Evolutionary conservation across 345 rosid species (phyloP), one percentile per base, ranked within the genome.

Genomic region (Eucalyptus pauciflora): DNA sequence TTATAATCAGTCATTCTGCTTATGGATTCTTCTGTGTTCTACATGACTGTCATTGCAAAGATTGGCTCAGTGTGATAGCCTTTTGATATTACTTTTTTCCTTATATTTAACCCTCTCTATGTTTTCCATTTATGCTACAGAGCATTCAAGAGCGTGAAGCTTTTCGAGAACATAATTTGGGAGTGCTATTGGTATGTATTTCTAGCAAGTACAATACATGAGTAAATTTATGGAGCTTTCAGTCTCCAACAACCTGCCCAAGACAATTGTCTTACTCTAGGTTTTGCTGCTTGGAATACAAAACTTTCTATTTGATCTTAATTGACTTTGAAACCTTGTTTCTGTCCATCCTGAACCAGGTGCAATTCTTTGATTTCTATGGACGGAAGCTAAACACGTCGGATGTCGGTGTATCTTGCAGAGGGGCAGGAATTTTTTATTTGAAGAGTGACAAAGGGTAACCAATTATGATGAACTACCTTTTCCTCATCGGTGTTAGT

Each of bases 371-470:
- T 92, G 99, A 96, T 80, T 93, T 97, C 89, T 97, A 96, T 87
- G 99, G 99, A 33, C 91, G 98, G 88, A 95, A 95, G 86, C 91
- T 97, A 91, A 96, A 96, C 93, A 94, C 96, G 5, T 46, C 89
- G 2, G 94, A 95, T 92, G 99, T 97, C n/a, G 99, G 99, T 90
- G 93, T 97, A 83, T 97, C 99, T 87, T 97, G 99, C 94, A 94
- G 90, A 37, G 94, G 89, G 86, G 88, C 87, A 86, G 96, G 95
- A 81, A 93, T 94, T n/a, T 97, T 97, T 94, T 97, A 92, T 90
- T 88, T 92, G 25, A 96, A 97, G 94, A 92, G 90, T 89, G 91
- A 87, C 89, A 96, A 90, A 93, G 99, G 99, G 99, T 96, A 94
- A 90, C 71, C 79, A 90, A 29, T 79, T 33, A 45, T 24, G 29